Conservation (phyloP, 306 rosid genomes). For the Senna tora region DNA sequence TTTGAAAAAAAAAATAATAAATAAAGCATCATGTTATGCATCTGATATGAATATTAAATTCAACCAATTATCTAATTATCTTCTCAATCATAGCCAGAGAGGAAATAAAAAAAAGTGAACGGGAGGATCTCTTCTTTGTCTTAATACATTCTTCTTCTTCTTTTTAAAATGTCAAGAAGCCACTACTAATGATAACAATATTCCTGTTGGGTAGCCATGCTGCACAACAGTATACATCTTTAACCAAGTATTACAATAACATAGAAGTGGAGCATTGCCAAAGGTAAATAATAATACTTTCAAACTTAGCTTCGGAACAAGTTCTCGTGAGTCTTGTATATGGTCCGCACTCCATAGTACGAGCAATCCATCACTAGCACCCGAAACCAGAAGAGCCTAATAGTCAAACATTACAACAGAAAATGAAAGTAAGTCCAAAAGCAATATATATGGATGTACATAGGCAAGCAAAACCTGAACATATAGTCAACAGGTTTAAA, state of each 20-base stretch:
- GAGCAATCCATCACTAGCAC: conserved; percentile 95
- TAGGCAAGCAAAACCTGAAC: conserved; percentile 25
- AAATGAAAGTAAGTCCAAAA: conserved; percentile 28
- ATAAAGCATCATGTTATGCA: conserved; percentile 22
- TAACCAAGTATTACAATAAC: conserved; percentile 25
- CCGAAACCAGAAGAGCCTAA: conserved; percentile 95
- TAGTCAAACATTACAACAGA: conserved; percentile 35
- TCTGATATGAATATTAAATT: conserved; percentile 29
- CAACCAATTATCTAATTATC: conserved; percentile 11
- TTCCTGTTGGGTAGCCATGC: conserved; percentile 26
- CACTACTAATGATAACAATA: conserved; percentile 31
- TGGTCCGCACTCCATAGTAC: conserved; percentile 98
- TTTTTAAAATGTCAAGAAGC: not conserved
- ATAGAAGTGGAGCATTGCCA: conserved; percentile 17
- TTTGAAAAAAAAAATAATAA: not conserved
- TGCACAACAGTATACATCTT: conserved; percentile 30
- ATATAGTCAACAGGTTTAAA: conserved; percentile 11
- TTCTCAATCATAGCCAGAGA: conserved; percentile 23
- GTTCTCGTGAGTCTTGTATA: conserved; percentile 94
- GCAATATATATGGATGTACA: conserved; percentile 6
- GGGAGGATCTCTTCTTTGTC: conserved; percentile 8
- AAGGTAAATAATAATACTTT: conserved; percentile 56
- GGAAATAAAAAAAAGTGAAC: conserved; percentile 23
- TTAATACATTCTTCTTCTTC: not conserved
- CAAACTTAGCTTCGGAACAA: conserved; percentile 93